Percentiles rank a stretch among this genome's conserved stretches.
Conservation (phyloP, 305 asterid species). For the Fraxinus ornus region DNA sequence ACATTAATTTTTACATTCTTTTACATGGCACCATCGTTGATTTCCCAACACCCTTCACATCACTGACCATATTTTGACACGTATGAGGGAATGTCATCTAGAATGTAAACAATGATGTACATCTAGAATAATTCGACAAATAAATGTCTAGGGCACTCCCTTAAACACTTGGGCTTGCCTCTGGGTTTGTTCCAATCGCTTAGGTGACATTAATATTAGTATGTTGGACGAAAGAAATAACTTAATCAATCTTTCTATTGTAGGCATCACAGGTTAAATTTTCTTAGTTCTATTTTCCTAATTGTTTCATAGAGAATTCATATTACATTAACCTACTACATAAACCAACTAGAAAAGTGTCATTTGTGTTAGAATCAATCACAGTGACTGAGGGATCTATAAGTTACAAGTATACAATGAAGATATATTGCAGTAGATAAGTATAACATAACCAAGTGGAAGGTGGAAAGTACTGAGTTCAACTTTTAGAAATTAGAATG, state of each 20-base stretch:
- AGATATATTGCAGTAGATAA: neutral
- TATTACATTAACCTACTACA: neutral
- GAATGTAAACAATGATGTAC: neutral
- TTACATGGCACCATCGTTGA: neutral
- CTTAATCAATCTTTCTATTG: neutral
- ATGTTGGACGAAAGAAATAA: neutral
- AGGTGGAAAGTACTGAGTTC: neutral
- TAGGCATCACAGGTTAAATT: neutral
- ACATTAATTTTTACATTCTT: neutral
- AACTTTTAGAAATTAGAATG: neutral
- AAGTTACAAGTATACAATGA: neutral
- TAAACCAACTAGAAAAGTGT: neutral
- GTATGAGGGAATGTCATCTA: neutral
- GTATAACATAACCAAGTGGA: neutral
- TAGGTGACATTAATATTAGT: neutral
- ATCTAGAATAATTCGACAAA: neutral
- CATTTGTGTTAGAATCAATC: neutral
- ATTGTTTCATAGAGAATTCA: neutral
- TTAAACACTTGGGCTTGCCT: neutral
- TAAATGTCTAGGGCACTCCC: neutral
- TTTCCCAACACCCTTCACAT: neutral
- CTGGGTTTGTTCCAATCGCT: neutral
- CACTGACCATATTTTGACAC: neutral
- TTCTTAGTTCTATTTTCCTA: neutral
- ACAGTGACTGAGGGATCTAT: neutral